These are phyloP conservation scores for Talaromyces funiculosus DNA, from an alignment of 2,329 filamentous ascomycete genomes.

Conservation along the genomic window DNA sequence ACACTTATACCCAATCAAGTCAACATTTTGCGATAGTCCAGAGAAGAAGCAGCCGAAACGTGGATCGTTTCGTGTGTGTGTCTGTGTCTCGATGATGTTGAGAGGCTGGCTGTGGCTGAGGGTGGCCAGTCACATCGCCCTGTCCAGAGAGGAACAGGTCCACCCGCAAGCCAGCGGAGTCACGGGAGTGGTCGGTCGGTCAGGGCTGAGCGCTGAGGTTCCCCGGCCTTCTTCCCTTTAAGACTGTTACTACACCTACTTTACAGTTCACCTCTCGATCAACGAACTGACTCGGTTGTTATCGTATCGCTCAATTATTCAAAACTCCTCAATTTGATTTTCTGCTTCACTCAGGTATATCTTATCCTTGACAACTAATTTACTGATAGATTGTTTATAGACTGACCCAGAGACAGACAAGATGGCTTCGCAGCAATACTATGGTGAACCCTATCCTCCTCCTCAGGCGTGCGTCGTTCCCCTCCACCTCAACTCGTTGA, in stretches of 20 bases:
- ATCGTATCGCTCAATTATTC: no score
- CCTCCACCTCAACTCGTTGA: no score
- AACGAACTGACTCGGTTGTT: no score
- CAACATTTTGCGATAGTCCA: not conserved
- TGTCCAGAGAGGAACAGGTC: not conserved
- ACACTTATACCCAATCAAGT: not conserved
- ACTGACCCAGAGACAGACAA: constrained; percentile 1
- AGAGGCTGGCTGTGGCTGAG: not conserved
- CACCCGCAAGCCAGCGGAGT: no score
- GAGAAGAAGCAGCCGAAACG: not conserved
- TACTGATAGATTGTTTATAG: no score
- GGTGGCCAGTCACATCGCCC: not conserved
- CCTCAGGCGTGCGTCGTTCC: constrained; percentile 14
- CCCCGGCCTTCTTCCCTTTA: not conserved
- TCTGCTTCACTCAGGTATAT: no score
- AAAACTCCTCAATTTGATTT: no score
- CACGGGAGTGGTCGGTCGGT: not conserved
- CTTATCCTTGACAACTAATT: no score
- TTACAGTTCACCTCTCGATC: no score
- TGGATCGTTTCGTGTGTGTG: not conserved
- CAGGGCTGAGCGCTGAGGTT: not conserved
- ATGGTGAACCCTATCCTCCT: constrained; percentile 24
- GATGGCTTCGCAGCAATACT: constrained; percentile 43
- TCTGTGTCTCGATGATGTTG: not conserved
- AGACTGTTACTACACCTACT: no score